Base-by-base conservation (phyloP, 176 grass and related monocot species). In the Tillandsia fasciculata region DNA sequence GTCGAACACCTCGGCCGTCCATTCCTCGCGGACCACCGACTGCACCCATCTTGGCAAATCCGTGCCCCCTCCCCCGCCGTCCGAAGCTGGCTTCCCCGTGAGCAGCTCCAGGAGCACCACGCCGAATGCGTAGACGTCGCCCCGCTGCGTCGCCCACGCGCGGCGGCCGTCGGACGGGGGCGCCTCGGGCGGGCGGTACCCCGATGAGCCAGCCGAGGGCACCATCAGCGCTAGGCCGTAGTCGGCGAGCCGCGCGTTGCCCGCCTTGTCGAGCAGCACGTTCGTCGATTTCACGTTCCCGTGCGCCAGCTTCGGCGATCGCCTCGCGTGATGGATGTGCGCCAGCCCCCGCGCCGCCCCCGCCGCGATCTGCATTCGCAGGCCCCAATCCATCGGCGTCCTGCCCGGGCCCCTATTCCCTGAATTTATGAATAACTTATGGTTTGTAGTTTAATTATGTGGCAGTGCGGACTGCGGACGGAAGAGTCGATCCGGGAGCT, bases 1-100 rank as follows among this genome's bases (percentile, higher is more conserved):
- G 77, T 99, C 95, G 73, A 99, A 99, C 79, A 99, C 95, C 87
- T 99, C 95, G 2, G 95, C 84, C 2, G 95, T 99, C 90, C 95
- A 99, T 83, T 99, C 95, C 81, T 99, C 95, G 8, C 90, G 70
- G 52, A 99, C 95, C 63, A 99, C 95, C 2, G 95, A 99, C 74
- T 88, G 90, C 56, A 99, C 95, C 95, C 95, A 99, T 64, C 77
- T 74, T 20, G 95, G 95, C 26, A 99, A 76, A 26, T 92, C 86
- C 17, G 74, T 69, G 17, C 64, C 80, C 53, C 76, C 71, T 61
- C 79, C 77, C 70, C 74, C 83, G 49, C 79, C 85, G 51, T 76
- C 79, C n/a, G 77, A 80, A 0, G 81, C 76, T 22, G 58, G 66
- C 48, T 76, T 91, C 3, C 94, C 94, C 49, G 94, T 99, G 10